These are phyloP conservation scores for Adenanthera pavonina DNA, from an alignment of 306 rosid genomes.

Conservation along the genomic window DNA sequence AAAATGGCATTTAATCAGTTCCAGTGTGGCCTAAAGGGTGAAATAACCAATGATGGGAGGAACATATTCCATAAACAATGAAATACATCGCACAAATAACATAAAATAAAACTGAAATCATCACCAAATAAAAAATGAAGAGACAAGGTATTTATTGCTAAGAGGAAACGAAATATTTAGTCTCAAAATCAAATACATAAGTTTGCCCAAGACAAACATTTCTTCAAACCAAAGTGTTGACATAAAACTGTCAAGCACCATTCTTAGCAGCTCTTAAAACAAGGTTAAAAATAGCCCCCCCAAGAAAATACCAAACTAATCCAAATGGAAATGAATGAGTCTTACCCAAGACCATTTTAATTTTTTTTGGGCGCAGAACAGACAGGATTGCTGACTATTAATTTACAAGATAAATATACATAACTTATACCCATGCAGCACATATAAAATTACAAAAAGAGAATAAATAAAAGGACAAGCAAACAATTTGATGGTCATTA, in stretches of 20 bases:
- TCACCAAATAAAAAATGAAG: not conserved
- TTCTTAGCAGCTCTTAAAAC: too few relatives aligned
- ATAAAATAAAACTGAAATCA: not conserved
- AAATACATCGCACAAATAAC: not conserved
- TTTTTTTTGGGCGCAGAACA: not conserved
- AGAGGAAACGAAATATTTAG: too few relatives aligned
- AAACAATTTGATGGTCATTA: not conserved
- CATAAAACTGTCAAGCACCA: too few relatives aligned
- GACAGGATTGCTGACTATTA: not conserved
- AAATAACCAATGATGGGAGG: not conserved
- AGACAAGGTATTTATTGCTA: too few relatives aligned
- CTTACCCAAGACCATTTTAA: not conserved
- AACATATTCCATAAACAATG: conserved; percentile 14
- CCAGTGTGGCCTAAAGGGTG: not conserved
- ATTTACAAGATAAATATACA: not conserved
- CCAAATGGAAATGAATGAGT: not conserved
- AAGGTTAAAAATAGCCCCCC: too few relatives aligned
- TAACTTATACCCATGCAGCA: not conserved
- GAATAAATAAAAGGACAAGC: not conserved
- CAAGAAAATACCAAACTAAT: too few relatives aligned
- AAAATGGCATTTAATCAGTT: not conserved
- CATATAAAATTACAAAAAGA: not conserved
- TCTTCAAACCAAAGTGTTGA: too few relatives aligned
- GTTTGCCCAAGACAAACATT: too few relatives aligned
- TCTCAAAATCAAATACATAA: not conserved